Conservation (phyloP, 148 eudicot genomes). For the Nepenthes gracilis region DNA sequence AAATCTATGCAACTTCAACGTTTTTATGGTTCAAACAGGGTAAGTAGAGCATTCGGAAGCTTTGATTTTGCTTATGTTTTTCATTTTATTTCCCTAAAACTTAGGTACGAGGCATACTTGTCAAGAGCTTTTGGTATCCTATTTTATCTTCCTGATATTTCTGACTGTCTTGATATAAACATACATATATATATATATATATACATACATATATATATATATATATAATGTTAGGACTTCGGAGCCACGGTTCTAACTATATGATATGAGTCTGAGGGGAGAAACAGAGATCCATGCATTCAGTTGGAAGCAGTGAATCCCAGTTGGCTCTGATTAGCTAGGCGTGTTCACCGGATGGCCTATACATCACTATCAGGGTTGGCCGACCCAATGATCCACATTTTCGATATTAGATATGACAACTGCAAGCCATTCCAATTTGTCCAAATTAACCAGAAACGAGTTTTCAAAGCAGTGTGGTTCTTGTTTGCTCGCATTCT, state of each 20-base stretch:
- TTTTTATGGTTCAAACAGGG: conserved; percentile 98
- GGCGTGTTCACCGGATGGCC: conserved; percentile 97
- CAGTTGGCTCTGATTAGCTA: conserved; percentile 91
- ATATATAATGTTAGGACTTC: conserved; percentile 68
- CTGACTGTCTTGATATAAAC: too few species aligned
- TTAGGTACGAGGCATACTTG: too few species aligned
- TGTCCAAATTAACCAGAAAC: conserved; percentile 67
- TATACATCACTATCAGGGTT: conserved; percentile 86
- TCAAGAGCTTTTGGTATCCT: too few species aligned
- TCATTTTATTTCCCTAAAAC: too few species aligned
- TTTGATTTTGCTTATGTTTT: too few species aligned
- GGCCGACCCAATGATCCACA: conserved; percentile 78
- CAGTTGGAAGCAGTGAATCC: conserved; percentile 96
- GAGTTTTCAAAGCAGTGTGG: conserved; percentile 92
- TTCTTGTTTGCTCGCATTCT: conserved; percentile 62
- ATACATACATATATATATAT: too few species aligned
- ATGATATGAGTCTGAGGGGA: conserved; percentile 64
- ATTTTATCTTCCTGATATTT: too few species aligned
- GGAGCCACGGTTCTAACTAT: conserved; percentile 70
- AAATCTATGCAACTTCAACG: conserved; percentile 86
- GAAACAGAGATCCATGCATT: conserved; percentile 67
- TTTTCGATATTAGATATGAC: conserved; percentile 79
- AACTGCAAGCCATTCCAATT: conserved; percentile 75
- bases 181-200: neutral
- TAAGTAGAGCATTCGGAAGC: conserved; percentile 7